Evolutionary conservation across 2,329 filamentous ascomycete species (phyloP), one percentile per base, ranked within the genome.

Genomic region (Byssoonygena ceratinophila): DNA sequence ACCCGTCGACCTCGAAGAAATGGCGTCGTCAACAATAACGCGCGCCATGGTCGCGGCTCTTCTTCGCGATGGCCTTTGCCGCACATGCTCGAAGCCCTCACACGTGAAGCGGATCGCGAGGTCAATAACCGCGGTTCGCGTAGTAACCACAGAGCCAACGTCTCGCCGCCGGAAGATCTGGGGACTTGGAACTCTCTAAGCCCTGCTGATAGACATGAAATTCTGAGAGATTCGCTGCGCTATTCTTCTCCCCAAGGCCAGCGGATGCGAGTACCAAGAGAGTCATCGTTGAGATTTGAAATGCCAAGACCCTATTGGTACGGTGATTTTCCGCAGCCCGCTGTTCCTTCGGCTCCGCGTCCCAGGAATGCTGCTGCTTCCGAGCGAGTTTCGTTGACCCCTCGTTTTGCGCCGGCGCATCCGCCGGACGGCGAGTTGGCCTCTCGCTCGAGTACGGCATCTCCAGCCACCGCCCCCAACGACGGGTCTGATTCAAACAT

Each of bases 381-480:
- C 11, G 49, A 59, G 9, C 58, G 40, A 11, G 27, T 59, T 6
- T 63, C 65, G 25, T 65, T 69, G 31, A 72, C 70, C 3, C 69
- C 71, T 7, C 64, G 68, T 46, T 75, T 74, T 60, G 70, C 72
- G 27, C 71, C 73, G 39, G 72, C 72, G 5, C 60, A 61, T 53
- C 58, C 56, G 8, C 51, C 55, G 29, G 52, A 55, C 37, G 41
- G 37, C 9, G 43, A 25, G 1, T 31, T 40, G 14, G 11, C 37
- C 5, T 29, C 25, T 32, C 54, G 32, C n/a, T 29, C 46, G 18
- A 44, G 25, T 44, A 41, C 44, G 9, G 47, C 41, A 11, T 51
- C 49, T 23, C 40, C 36, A 20, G 23, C 44, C 20, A 31, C 44
- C 4, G 16, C 31, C 16, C 22, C 43, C 9, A 44, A 34, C 18